Evolutionary conservation across 2,329 filamentous ascomycete species (phyloP).

Genomic region (Coleophoma eucalyptorum): DNA sequence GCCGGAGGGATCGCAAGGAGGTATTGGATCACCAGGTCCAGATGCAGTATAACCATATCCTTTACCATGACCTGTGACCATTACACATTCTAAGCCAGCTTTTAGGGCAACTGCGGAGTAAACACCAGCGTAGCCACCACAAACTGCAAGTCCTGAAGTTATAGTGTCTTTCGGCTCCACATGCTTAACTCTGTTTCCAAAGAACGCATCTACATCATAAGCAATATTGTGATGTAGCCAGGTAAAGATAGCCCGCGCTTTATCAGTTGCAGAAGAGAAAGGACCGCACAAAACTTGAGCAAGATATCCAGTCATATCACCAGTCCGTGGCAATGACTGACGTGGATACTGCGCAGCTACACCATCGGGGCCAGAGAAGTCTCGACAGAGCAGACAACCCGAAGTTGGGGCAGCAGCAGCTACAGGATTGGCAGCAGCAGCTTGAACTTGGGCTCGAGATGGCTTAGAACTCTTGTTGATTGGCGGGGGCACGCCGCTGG

Average conservation of each 20-base stretch:
- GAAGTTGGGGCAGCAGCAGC: slow-evolving; percentile 14
- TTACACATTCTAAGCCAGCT: slow-evolving; percentile 73
- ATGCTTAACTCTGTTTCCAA: slow-evolving; percentile 62
- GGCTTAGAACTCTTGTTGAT: slow-evolving; percentile 26
- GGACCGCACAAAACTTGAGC: slow-evolving; percentile 74
- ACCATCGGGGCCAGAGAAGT: slow-evolving; percentile 78
- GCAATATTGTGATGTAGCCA: slow-evolving; percentile 94
- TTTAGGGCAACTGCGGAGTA: slow-evolving; percentile 75
- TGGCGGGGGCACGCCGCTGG: slow-evolving; percentile 21
- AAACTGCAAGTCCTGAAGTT: slow-evolving; percentile 77
- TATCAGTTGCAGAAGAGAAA: slow-evolving; percentile 81
- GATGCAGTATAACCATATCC: slow-evolving; percentile 70
- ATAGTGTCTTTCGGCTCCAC: slow-evolving; percentile 72
- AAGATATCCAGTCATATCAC: slow-evolving; percentile 66
- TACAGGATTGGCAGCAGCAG: slow-evolving; percentile 24
- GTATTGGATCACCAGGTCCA: slow-evolving; percentile 59
- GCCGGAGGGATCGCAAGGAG: slow-evolving; percentile 55
- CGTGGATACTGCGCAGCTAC: slow-evolving; percentile 76
- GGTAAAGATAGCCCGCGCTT: slow-evolving; percentile 87
- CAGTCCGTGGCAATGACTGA: slow-evolving; percentile 58
- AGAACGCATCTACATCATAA: slow-evolving; percentile 81
- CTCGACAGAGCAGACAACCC: slow-evolving; percentile 79
- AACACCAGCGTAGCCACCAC: slow-evolving; percentile 83
- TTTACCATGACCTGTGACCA: slow-evolving; percentile 79
- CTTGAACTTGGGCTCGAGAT: slow-evolving; percentile 43